Evolutionary conservation across 2,329 filamentous ascomycete genomes (phyloP).

Genomic region (Calonectria hongkongensis): DNA sequence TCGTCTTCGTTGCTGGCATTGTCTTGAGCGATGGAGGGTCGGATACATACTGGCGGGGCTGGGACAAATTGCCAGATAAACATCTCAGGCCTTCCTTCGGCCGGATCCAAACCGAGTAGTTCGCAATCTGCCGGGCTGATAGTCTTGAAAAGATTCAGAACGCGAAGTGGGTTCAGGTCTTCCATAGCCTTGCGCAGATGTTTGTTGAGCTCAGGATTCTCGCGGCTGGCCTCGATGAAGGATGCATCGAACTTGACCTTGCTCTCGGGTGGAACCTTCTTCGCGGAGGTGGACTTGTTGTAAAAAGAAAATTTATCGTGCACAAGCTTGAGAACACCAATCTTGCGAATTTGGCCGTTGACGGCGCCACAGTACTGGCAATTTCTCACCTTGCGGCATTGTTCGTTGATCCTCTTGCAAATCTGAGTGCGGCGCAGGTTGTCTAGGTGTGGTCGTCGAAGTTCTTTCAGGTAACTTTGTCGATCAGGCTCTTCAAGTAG

Average conservation of each 20-base stretch:
- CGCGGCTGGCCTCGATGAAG: constrained; percentile 85
- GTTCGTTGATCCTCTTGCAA: constrained; percentile 90
- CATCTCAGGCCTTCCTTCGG: constrained; percentile 93
- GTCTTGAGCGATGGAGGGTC: constrained; percentile 95
- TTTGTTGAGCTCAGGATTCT: constrained; percentile 90
- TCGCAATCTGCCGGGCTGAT: constrained; percentile 92
- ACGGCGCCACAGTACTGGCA: constrained; percentile 88
- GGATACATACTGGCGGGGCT: constrained; percentile 93
- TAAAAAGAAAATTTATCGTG: constrained; percentile 94
- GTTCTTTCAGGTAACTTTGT: constrained; percentile 84
- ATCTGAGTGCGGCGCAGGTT: constrained; percentile 89
- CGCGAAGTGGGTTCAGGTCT: constrained; percentile 91
- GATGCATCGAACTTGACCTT: constrained; percentile 92
- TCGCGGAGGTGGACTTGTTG: constrained; percentile 90
- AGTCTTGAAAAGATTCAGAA: constrained; percentile 93
- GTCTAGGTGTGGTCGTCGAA: constrained; percentile 88
- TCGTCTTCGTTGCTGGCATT: constrained; percentile 96
- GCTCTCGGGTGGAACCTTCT: constrained; percentile 87
- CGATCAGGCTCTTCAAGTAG: constrained; percentile 88
- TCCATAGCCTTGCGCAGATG: constrained; percentile 95
- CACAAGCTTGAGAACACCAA: constrained; percentile 92
- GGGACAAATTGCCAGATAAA: constrained; percentile 98
- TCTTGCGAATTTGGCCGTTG: constrained; percentile 95
- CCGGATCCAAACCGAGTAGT: constrained; percentile 89
- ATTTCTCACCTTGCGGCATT: constrained; percentile 89